Conservation (phyloP, 2,329 filamentous ascomycete genomes). For the Herpotrichia juniperi region DNA sequence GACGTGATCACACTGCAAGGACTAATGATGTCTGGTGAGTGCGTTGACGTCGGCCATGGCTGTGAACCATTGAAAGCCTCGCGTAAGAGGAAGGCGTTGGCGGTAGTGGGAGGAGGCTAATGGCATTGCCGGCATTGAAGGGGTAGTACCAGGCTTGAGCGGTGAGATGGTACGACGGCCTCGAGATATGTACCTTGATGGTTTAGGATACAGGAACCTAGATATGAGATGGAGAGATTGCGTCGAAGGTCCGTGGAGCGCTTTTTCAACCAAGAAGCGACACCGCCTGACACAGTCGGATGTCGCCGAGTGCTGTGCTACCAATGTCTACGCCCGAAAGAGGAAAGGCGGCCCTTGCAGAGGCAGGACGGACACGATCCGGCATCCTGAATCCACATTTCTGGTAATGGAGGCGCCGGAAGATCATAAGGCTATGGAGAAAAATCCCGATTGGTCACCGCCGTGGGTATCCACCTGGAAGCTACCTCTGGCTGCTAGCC, state of each 20-base stretch:
- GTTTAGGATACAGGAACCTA: constrained; percentile 17
- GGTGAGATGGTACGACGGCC: constrained; percentile 28
- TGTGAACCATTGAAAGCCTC: constrained; percentile 14
- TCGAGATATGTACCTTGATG: constrained; percentile 23
- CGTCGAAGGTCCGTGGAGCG: constrained; percentile 22
- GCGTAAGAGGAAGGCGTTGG: not conserved
- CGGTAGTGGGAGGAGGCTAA: constrained; percentile 4
- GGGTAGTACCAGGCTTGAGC: constrained; percentile 25
- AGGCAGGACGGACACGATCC: constrained; percentile 14
- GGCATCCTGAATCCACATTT: constrained; percentile 12
- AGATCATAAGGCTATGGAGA: constrained; percentile 28
- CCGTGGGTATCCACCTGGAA: constrained; percentile 15
- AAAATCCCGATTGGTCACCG: constrained; percentile 30
- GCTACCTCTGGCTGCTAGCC: constrained; percentile 21
- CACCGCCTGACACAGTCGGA: constrained; percentile 23
- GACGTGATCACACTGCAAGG: not conserved
- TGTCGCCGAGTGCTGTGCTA: constrained; percentile 29
- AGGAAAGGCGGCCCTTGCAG: constrained; percentile 14
- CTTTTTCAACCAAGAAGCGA: constrained; percentile 14
- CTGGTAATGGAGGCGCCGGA: constrained; percentile 21
- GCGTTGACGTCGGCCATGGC: constrained; percentile 9
- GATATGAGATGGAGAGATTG: constrained; percentile 20
- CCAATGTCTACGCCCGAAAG: constrained; percentile 20
- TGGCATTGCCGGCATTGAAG: constrained; percentile 7
- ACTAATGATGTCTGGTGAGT: not conserved